A percentile compares a stretch with the other conserved stretches of the same genome.
phyloP scores from a whole-genome alignment of 208 protist species.

The Wallacemonas sp. region DNA sequence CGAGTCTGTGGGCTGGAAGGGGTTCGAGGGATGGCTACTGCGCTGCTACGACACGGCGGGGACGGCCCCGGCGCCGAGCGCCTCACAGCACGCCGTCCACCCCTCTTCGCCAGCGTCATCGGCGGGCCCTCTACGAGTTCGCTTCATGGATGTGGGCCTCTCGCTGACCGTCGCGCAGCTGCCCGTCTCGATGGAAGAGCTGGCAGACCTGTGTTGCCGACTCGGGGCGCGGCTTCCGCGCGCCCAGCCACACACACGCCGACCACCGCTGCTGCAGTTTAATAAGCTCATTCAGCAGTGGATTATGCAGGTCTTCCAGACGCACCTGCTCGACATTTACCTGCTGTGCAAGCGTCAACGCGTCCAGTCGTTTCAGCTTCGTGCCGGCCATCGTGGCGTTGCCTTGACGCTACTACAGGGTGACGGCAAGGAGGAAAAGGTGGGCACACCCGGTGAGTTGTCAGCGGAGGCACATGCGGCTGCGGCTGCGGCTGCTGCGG shows the following conservation, averaged over 20 bases:
- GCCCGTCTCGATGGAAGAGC: constrained; percentile 31
- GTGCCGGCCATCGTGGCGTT: constrained; percentile 20
- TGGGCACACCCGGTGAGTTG: constrained; percentile 5
- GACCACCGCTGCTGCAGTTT: constrained; percentile 19
- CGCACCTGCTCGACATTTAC: constrained; percentile 18
- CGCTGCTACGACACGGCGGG: constrained; percentile 1
- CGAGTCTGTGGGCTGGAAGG: constrained; percentile 8
- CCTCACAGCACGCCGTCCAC: neutral
- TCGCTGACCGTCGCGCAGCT: constrained; percentile 8
- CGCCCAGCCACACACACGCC: constrained; percentile 17
- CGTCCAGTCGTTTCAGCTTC: constrained; percentile 14
- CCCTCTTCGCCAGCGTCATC: constrained; percentile 1
- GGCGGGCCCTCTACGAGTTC: constrained; percentile 10
- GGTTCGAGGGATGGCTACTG: constrained; percentile 13
- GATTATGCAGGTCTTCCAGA: constrained; percentile 13
- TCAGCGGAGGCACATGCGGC: constrained; percentile 2
- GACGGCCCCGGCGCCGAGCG: neutral
- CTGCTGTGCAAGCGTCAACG: constrained; percentile 8
- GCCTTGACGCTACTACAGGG: constrained; percentile 27
- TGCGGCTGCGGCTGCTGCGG: neutral
- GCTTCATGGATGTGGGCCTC: constrained; percentile 26
- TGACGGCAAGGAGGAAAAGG: constrained; percentile 17
- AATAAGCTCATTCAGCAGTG: constrained; percentile 7
- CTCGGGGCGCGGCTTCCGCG: constrained; percentile 43
- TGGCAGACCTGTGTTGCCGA: constrained; percentile 61